phyloP scores from a whole-genome alignment of 1,284 basidiomycete species.

The Heterobasidion annosum region DNA sequence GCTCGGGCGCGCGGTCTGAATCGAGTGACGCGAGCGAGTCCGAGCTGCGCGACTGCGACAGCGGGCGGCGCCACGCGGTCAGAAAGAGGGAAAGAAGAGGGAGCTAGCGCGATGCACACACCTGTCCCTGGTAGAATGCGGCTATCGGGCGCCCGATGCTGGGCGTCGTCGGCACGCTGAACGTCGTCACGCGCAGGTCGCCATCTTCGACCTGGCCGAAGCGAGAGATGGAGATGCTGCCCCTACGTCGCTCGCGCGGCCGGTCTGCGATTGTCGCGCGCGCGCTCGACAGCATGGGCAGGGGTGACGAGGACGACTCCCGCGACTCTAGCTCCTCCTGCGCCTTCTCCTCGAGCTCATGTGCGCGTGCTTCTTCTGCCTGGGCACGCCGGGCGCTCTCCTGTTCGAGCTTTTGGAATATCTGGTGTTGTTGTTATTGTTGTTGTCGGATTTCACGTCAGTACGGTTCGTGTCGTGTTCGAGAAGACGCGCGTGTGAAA shows the following conservation, averaged over 20 bases:
- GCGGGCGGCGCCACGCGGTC: slow-evolving; percentile 5
- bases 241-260: slow-evolving; percentile 24
- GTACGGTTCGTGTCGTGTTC: background rate
- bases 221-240: slow-evolving; percentile 42
- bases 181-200: slow-evolving; percentile 10
- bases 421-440: slow-evolving; percentile 21
- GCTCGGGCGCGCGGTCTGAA: slow-evolving; percentile 24
- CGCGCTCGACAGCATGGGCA: slow-evolving; percentile 5
- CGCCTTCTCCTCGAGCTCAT: background rate
- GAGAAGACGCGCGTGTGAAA: background rate
- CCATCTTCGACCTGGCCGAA: slow-evolving; percentile 41
- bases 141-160: background rate
- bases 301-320: background rate
- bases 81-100: slow-evolving; percentile 6
- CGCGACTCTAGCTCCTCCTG: background rate
- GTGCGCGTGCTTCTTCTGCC: slow-evolving; percentile 16
- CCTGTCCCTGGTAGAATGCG: slow-evolving; percentile 38
- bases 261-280: slow-evolving; percentile 9
- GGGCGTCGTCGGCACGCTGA: slow-evolving; percentile 16
- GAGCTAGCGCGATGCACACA: slow-evolving; percentile 19
- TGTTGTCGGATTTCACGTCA: background rate
- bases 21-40: slow-evolving; percentile 33
- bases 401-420: slow-evolving; percentile 44
- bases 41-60: slow-evolving; percentile 32
- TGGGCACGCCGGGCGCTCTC: slow-evolving; percentile 38